Evolutionary conservation across 331 rosid species (phyloP), one percentile per base, ranked within the genome.

Genomic region (Rhamnella rubrinervis): DNA sequence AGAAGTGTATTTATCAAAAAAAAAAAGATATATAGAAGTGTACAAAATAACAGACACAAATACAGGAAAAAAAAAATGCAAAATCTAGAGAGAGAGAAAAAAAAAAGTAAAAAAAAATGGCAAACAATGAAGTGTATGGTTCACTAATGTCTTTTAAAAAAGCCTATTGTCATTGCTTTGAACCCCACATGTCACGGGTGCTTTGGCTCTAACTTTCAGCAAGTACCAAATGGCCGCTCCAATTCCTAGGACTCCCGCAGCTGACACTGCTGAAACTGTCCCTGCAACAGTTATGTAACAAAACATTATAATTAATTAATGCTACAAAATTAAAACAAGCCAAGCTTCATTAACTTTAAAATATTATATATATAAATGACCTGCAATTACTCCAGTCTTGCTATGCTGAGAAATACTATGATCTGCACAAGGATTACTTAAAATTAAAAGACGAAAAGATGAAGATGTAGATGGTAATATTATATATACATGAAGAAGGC

Each of bases 111-210:
- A 44, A 44, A 44, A 44, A 11, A 16, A 44, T 44, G 49, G 13
- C 3, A 44, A 44, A 44, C 49, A 44, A 44, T 41, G 49, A 65
- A 72, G 52, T 31, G 77, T 81, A 12, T 52, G 64, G 23, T 68
- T 83, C 75, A 64, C 72, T 64, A 25, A 4, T 7, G 25, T 68
- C 59, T 71, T 92, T 81, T 61, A 95, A 79, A 95, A 95, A 83
- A 89, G 91, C 77, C 97, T 84, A 68, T 95, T 95, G 41, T 89
- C 97, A 19, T 89, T 95, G 77, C 59, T 85, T 80, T 95, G 97
- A 75, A 95, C 96, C 73, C 98, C 97, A 78, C 96, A 89, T 14
- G 96, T 87, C 2, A 86, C 90, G 47, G 96, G 95, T 65, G 96
- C 87, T 84, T 82, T 89, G 25, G 87, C 91, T 67, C 87, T 89